Evolutionary conservation across 225 moss, liverwort and hornwort species (phyloP).

Genomic region (Pseudoscleropodium purum): DNA sequence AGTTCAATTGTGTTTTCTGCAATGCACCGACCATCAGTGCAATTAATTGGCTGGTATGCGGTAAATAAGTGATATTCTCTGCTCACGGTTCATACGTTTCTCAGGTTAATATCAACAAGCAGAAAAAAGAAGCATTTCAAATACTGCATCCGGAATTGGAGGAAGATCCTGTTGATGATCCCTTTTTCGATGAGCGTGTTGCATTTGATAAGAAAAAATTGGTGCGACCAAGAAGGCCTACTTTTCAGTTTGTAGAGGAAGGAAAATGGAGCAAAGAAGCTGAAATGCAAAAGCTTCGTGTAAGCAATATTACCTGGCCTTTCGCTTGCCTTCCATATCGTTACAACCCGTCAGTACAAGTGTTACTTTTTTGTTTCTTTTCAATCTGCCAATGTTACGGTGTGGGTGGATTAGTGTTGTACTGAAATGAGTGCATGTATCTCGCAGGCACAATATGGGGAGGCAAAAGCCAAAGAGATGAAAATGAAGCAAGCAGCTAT

Average conservation of each 20-base stretch:
- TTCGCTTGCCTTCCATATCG: neutral
- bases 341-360: neutral
- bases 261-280: conserved; percentile 98
- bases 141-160: conserved; percentile 94
- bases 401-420: neutral
- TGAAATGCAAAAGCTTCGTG: conserved; percentile 86
- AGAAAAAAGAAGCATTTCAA: conserved; percentile 96
- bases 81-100: neutral
- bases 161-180: conserved; percentile 78
- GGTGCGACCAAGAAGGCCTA: conserved; percentile 66
- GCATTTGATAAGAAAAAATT: conserved; percentile 85
- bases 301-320: conserved; percentile 13
- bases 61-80: neutral
- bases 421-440: neutral
- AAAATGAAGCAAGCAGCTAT: conserved; percentile 84
- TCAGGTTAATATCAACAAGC: conserved; percentile 98
- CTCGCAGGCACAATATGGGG: conserved; percentile 92
- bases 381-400: neutral
- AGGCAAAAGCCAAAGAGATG: conserved; percentile 98
- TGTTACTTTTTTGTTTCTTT: neutral
- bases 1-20: neutral
- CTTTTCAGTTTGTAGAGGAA: conserved; percentile 97
- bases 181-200: conserved; percentile 81
- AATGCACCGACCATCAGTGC: neutral
- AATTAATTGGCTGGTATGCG: neutral